Evolutionary conservation across 768 basidiomycete genomes (phyloP).

Genomic region (Leccinum disarticulatum): DNA sequence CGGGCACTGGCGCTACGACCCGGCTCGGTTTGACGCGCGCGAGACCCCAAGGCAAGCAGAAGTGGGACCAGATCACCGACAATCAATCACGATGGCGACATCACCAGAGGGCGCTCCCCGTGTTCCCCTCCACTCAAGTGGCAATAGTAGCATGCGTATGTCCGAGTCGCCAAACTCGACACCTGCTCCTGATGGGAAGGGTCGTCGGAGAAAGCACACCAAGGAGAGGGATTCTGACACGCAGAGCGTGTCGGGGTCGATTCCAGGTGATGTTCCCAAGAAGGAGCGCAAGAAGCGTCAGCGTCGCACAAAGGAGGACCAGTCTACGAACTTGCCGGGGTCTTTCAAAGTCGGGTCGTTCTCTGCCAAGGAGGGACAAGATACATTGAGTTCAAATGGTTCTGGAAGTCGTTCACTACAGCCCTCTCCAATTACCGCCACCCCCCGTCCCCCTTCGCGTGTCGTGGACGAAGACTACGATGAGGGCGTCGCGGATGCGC

Average conservation of each 20-base stretch:
- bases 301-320: conserved; percentile 45
- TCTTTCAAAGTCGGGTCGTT: conserved; percentile 34
- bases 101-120: conserved; percentile 45
- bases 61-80: no score
- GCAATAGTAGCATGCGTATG: conserved; percentile 38
- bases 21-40: no score
- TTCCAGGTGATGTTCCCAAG: conserved; percentile 46
- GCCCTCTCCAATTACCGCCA: conserved; percentile 66
- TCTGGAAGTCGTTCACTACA: conserved; percentile 64
- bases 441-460: conserved; percentile 60
- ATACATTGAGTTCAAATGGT: conserved; percentile 63
- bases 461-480: conserved; percentile 92
- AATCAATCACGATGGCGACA: conserved; percentile 42
- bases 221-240: conserved; percentile 52
- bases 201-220: conserved; percentile 41
- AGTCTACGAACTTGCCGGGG: conserved; percentile 32
- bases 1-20: no score
- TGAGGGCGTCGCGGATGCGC: conserved; percentile 82
- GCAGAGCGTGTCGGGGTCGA: conserved; percentile 30
- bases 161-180: conserved; percentile 62
- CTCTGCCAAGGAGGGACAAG: conserved; percentile 52
- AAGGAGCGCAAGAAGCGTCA: conserved; percentile 56
- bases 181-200: conserved; percentile 45
- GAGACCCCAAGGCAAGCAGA: no score
- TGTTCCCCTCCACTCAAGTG: conserved; percentile 30